These are phyloP conservation scores for Rhodotorula sp. DNA, from an alignment of 1,284 basidiomycete species.

Conservation along the genomic window DNA sequence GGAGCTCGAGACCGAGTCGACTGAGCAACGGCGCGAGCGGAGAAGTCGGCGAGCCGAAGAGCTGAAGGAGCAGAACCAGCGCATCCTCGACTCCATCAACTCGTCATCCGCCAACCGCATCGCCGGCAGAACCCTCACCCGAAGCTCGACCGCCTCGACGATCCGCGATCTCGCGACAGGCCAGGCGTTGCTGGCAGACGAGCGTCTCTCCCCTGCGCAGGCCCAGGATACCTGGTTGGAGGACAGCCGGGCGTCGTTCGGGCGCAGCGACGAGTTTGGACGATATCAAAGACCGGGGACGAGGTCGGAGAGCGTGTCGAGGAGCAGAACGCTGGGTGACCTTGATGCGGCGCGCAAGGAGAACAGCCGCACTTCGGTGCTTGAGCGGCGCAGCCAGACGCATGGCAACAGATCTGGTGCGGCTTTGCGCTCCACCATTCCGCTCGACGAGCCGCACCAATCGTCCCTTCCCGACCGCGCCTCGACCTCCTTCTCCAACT, in stretches of 20 bases:
- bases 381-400: background rate
- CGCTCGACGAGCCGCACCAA: background rate
- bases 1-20: background rate
- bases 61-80: conserved; percentile 19
- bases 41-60: background rate
- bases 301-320: conserved; percentile 17
- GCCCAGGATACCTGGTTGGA: background rate
- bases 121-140: background rate
- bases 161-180: conserved; percentile 5
- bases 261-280: background rate
- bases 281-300: background rate
- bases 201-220: background rate
- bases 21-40: conserved; percentile 4
- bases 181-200: background rate
- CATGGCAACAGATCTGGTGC: background rate
- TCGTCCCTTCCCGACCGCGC: background rate
- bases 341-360: background rate
- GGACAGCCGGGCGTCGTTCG: background rate
- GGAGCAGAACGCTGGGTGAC: conserved; percentile 23
- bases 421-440: background rate
- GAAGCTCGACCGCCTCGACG: conserved; percentile 19
- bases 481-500: background rate
- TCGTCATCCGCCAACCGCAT: background rate
- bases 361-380: background rate
- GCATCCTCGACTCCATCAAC: conserved; percentile 35